These are phyloP conservation scores for Cladosporium sp. DNA, from an alignment of 2,329 filamentous ascomycete genomes.

Conservation along the genomic window DNA sequence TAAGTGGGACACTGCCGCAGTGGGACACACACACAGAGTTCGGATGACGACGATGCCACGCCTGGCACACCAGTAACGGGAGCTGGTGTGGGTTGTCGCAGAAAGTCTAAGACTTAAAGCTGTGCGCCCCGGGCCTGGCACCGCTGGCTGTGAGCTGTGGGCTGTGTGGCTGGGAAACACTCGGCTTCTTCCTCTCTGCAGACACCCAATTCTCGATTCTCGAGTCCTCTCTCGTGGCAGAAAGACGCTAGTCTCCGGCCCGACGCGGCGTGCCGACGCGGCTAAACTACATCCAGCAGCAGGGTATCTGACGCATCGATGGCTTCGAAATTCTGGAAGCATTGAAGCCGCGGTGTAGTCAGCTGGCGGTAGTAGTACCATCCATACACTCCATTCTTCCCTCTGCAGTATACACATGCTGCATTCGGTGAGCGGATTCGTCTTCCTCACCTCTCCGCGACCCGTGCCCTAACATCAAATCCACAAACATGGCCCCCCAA, in stretches of 20 bases:
- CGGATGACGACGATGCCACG: slow-evolving; percentile 2
- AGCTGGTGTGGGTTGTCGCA: slow-evolving; percentile 8
- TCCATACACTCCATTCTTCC: not conserved
- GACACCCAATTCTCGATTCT: not conserved
- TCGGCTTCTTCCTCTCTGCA: not conserved
- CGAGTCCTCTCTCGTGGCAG: not conserved
- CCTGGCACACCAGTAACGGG: not conserved
- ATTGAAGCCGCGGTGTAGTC: not conserved
- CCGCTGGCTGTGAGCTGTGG: not conserved
- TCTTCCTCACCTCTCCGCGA: slow-evolving; percentile 36
- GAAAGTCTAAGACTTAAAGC: slow-evolving; percentile 5
- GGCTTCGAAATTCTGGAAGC: slow-evolving; percentile 9
- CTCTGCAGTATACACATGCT: slow-evolving; percentile 19
- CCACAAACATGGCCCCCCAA: slow-evolving; percentile 21
- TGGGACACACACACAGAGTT: not conserved
- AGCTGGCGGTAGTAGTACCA: not conserved
- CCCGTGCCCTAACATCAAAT: slow-evolving; percentile 30
- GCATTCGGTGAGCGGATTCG: slow-evolving; percentile 27
- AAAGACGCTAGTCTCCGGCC: not conserved
- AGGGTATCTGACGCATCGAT: slow-evolving; percentile 16
- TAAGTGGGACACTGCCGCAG: not conserved
- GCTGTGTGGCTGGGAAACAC: not conserved
- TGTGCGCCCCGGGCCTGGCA: not conserved
- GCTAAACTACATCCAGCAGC: not conserved
- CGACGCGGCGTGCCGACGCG: not conserved